Conservation (phyloP, 2,329 filamentous ascomycete genomes). For the Teratosphaeriaceae sp. region DNA sequence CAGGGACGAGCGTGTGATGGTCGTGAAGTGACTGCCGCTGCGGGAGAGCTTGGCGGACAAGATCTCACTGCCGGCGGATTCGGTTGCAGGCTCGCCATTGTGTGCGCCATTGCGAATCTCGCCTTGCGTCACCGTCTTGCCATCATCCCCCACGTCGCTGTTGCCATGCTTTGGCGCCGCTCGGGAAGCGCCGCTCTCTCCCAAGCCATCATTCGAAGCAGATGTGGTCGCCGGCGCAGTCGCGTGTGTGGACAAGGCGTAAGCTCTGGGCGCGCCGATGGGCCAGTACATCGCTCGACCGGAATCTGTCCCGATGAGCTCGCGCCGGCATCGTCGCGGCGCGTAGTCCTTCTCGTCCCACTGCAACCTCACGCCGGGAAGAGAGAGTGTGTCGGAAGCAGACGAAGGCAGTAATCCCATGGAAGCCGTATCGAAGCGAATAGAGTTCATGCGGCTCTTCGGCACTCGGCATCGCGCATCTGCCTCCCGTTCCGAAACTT, state of each 20-base stretch:
- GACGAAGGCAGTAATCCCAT: no score
- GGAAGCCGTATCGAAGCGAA: no score
- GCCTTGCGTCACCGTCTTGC: background rate
- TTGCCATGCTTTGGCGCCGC: slow-evolving; percentile 9
- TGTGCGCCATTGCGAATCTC: background rate
- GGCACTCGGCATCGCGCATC: no score
- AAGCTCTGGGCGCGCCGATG: slow-evolving; percentile 75
- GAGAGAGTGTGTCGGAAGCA: no score
- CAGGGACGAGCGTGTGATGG: slow-evolving; percentile 76
- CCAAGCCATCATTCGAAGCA: slow-evolving; percentile 52
- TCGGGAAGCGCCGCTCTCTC: slow-evolving; percentile 16
- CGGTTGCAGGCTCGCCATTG: background rate
- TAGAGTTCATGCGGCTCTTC: no score
- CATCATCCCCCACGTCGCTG: background rate
- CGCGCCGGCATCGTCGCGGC: slow-evolving; percentile 1
- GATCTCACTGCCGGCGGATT: slow-evolving; percentile 35
- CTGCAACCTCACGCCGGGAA: no score
- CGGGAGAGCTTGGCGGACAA: slow-evolving; percentile 70
- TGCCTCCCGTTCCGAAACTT: no score
- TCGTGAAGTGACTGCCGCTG: slow-evolving; percentile 76
- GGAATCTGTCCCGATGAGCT: background rate
- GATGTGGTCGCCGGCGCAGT: slow-evolving; percentile 47
- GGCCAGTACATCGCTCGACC: slow-evolving; percentile 76
- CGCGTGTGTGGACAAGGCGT: slow-evolving; percentile 65
- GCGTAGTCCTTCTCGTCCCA: no score